Evolutionary conservation across 768 basidiomycete genomes (phyloP), one percentile per base, ranked within the genome.

Genomic region (Trametes elegans): DNA sequence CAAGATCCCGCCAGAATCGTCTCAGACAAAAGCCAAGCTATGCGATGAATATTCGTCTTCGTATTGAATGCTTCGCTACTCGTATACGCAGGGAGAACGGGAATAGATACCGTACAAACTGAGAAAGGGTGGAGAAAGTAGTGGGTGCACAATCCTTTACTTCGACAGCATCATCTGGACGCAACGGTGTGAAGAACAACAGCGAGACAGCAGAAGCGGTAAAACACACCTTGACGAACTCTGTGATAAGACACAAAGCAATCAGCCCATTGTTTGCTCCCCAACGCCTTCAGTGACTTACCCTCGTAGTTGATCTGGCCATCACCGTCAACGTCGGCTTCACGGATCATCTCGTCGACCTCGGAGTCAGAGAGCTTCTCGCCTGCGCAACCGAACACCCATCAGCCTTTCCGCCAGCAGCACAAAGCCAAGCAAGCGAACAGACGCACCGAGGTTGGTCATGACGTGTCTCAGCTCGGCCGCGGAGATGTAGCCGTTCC

Each of bases 291-390:
- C 3, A 32, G 24, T 24, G 19, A 66, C 80, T 53, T 55, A 87
- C 88, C 88, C 2, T 89, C 85, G 68, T 90, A 93, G 73, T 90
- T 88, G 74, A 91, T 90, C 74, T 92, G 90, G n/a, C 92, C 92
- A 70, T 93, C 91, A 47, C 94, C 93, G 66, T 97, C 92, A 46
- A 92, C 80, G 68, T 97, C 93, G 53, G 93, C 94, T 74, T 97
- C 94, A 50, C 93, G 85, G 69, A 97, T 97, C 93, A 97, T 95
- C 78, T 95, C 93, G 57, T 92, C 89, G 60, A 95, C 92, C 72
- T 96, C 93, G 7, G 67, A 77, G 60, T 94, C 92, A 11, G 89
- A 80, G 54, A 94, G 76, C 71, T 93, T 93, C 78, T 95, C 93
- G 53, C 90, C 89, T 84, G 66, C 60, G n/a, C n/a, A n/a, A 57